phyloP scores from a whole-genome alignment of 352 stramenopile genomes.

The Blastocystis sp. region DNA sequence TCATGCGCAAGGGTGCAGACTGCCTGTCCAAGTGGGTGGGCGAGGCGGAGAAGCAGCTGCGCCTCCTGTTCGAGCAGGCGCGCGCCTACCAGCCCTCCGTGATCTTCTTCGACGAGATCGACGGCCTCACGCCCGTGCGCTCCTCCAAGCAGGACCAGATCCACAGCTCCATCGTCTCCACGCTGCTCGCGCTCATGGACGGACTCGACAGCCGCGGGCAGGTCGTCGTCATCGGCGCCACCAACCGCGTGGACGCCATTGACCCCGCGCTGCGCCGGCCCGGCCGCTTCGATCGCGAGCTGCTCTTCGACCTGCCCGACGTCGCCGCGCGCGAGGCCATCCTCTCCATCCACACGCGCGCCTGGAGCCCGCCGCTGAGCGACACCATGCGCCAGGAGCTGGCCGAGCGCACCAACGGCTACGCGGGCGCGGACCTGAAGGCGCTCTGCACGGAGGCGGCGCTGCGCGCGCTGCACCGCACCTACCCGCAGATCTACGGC shows the following conservation, averaged over 20 bases:
- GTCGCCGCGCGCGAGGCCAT: constrained; percentile 80
- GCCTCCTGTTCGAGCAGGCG: constrained; percentile 84
- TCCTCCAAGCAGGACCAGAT: constrained; percentile 89
- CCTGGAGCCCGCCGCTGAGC: constrained; percentile 80
- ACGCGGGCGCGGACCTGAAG: constrained; percentile 86
- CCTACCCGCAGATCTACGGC: constrained; percentile 84
- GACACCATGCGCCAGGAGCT: constrained; percentile 77
- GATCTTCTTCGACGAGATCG: constrained; percentile 91
- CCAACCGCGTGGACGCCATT: constrained; percentile 91
- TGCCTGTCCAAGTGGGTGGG: constrained; percentile 87
- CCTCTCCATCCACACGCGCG: constrained; percentile 82
- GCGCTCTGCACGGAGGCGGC: constrained; percentile 84
- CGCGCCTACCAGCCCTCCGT: constrained; percentile 82
- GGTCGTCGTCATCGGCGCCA: constrained; percentile 94
- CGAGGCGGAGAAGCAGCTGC: constrained; percentile 84
- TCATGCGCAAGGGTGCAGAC: constrained; percentile 87
- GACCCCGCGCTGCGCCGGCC: constrained; percentile 89
- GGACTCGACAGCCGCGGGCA: constrained; percentile 75
- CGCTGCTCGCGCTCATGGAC: constrained; percentile 86
- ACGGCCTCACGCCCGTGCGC: constrained; percentile 84
- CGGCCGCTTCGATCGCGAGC: constrained; percentile 86
- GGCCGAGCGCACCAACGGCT: constrained; percentile 81
- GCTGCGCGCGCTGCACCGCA: constrained; percentile 81
- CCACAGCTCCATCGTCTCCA: constrained; percentile 86
- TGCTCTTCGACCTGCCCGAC: constrained; percentile 84